phyloP scores from a whole-genome alignment of 2,329 filamentous ascomycete genomes.

The Exophiala dermatitidis region DNA sequence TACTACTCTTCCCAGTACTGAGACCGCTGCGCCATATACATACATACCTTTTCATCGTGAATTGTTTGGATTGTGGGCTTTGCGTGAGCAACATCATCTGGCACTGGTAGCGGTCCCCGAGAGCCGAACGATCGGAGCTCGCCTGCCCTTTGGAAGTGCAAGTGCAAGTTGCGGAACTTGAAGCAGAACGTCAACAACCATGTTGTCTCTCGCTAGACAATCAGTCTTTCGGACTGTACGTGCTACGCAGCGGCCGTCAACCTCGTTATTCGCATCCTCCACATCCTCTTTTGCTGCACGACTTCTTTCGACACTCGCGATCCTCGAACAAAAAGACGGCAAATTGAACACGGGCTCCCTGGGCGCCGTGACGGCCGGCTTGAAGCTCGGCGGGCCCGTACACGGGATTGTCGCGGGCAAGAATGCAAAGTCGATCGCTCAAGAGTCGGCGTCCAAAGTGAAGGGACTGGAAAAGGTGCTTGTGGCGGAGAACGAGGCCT shows the following conservation, averaged over 20 bases:
- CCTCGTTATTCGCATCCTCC: conserved; percentile 34
- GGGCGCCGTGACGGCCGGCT: conserved; percentile 76
- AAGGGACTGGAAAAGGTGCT: conserved; percentile 88
- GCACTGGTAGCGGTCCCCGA: too few species aligned
- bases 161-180: background rate
- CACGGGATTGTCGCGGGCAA: conserved; percentile 82
- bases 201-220: conserved; percentile 25
- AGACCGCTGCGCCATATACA: too few species aligned
- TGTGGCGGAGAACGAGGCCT: conserved; percentile 77
- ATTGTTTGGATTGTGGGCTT: too few species aligned
- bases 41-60: too few species aligned
- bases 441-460: conserved; percentile 72
- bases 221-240: conserved; percentile 39
- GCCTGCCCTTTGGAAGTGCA: too few species aligned
- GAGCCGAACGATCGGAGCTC: too few species aligned
- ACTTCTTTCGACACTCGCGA: conserved; percentile 77
- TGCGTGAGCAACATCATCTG: too few species aligned
- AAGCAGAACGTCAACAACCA: conserved; percentile 6
- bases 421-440: conserved; percentile 63
- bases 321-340: conserved; percentile 88
- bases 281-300: conserved; percentile 54
- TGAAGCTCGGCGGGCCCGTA: conserved; percentile 75
- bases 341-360: conserved; percentile 76
- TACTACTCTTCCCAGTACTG: too few species aligned
- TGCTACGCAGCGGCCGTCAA: conserved; percentile 33